Evolutionary conservation across 73 alveolate genomes (phyloP).

Genomic region (Tetrahymena borealis): DNA sequence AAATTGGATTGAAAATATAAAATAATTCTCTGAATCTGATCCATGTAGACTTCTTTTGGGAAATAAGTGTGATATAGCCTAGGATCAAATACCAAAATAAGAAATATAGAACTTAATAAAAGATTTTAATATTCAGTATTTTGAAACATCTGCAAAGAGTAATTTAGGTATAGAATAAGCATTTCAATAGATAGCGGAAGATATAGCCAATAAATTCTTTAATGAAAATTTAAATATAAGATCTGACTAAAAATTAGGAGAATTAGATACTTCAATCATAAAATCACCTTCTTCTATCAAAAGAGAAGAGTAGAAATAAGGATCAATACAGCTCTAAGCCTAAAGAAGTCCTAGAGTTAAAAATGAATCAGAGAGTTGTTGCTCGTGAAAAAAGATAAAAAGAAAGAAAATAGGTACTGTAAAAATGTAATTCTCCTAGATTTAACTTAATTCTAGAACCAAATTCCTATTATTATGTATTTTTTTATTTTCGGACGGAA

Average conservation of each 20-base stretch:
- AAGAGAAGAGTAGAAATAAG: neutral
- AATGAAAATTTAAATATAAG: neutral
- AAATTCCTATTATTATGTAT: no score
- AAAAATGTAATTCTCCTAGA: no score
- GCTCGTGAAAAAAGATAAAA: neutral
- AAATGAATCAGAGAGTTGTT: neutral
- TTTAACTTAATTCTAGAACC: no score
- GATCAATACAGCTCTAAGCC: neutral
- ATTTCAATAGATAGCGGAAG: neutral
- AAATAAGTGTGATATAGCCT: neutral
- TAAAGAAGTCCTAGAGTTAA: neutral
- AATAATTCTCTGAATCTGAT: constrained; percentile 10
- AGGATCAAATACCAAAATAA: neutral
- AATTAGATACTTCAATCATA: neutral
- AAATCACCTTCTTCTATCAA: neutral
- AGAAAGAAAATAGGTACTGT: no score
- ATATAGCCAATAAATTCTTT: neutral
- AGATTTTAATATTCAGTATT: neutral
- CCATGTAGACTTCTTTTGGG: neutral
- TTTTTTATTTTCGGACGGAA: no score
- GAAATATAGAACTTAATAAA: neutral
- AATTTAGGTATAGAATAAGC: neutral
- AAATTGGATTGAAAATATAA: constrained; percentile 56
- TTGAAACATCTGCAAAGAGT: neutral
- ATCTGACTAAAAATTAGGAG: neutral